phyloP scores from a whole-genome alignment of 2,329 filamentous ascomycete genomes.

The Colletotrichum sansevieriae region DNA sequence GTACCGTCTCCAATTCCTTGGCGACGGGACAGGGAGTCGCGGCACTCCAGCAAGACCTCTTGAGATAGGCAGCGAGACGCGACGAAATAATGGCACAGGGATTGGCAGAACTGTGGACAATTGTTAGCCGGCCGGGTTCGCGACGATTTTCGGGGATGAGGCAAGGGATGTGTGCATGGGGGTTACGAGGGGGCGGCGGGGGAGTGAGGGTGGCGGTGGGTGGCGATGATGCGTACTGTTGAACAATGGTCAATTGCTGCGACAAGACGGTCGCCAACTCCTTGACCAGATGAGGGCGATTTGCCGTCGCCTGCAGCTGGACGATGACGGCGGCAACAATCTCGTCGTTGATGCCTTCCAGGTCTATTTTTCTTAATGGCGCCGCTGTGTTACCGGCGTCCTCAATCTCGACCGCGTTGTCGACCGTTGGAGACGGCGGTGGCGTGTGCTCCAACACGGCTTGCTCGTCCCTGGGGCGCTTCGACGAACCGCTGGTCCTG shows the following conservation, averaged over 20 bases:
- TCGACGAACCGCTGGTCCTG: not conserved
- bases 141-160: conserved; percentile 23
- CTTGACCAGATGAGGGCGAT: conserved; percentile 94
- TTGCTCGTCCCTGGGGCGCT: conserved; percentile 45
- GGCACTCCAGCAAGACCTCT: conserved; percentile 85
- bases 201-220: not conserved
- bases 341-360: conserved; percentile 90
- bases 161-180: not conserved
- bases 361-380: conserved; percentile 59
- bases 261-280: conserved; percentile 87
- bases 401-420: conserved; percentile 1
- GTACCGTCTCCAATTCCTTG: conserved; percentile 92
- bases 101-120: conserved; percentile 83
- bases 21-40: conserved; percentile 86
- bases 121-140: conserved; percentile 5
- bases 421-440: conserved; percentile 52
- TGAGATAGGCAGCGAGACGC: conserved; percentile 88
- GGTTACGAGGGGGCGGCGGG: not conserved
- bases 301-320: conserved; percentile 89
- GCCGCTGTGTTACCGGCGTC: not conserved
- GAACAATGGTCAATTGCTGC: conserved; percentile 82
- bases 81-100: conserved; percentile 96
- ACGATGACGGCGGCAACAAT: conserved; percentile 92
- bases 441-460: conserved; percentile 79
- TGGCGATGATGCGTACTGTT: conserved; percentile 78